Base-by-base conservation (phyloP, 1,139 yeast species). In the Hemisphaericaspora subhashii region DNA sequence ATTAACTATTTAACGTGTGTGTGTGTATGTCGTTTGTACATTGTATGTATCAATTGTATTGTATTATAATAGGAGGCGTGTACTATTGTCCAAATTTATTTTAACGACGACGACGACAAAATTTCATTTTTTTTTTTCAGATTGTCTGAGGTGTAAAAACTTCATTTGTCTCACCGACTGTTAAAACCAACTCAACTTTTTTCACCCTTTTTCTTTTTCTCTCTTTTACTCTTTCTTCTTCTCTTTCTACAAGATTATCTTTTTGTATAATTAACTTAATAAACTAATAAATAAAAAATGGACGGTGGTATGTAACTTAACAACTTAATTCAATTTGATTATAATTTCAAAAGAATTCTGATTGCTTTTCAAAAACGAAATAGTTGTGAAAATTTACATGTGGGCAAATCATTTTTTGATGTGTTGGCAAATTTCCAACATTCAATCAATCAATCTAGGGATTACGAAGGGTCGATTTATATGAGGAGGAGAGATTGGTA, bases 251-350 rank as follows among this genome's bases (percentile, higher is more conserved):
- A 14, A 16, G 28, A 33, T 20, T 33, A 37, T 33, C 27, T 12
- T 24, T 31, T 29, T 18, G 15, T 20, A 15, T 33, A 37, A 26
- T 31, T 31, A 23, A 33, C 32, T 27, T 28, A 37, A 14, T 35
- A 24, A 12, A 17, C 21, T 24, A 21, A 36, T 15, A 13, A 25
- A 34, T 35, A 34, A 31, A 47, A 64, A 55, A 68, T 68, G 74
- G 74, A 68, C 72, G 74, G 74, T 62, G 74, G 74, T 68, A 68
- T 64, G 74, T 68, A 64, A n/a, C n/a, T 48, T 41, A 26, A 20
- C 31, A 16, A 20, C 29, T 16, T 14, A 11, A 25, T 6, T 34
- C 31, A 13, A 25, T 16, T 24, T 25, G 12, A n/a, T n/a, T n/a
- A n/a, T n/a, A n/a, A n/a, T n/a, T 10, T 11, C 3, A 10, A 6